These are phyloP conservation scores for Aureobasidium uvarum DNA, from an alignment of 2,329 filamentous ascomycete genomes.

Conservation along the genomic window DNA sequence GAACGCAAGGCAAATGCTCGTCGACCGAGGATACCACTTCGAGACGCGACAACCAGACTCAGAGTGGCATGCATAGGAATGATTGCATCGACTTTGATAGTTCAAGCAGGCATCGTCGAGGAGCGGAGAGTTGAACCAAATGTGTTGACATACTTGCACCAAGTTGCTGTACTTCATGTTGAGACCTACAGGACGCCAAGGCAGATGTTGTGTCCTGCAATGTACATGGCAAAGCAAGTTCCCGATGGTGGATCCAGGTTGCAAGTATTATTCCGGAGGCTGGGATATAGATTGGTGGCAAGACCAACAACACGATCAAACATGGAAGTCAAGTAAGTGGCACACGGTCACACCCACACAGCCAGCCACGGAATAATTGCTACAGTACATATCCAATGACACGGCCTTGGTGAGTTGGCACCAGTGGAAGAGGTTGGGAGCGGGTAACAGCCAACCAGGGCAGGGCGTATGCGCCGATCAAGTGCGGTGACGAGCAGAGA, in stretches of 20 bases:
- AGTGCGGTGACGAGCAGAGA: conserved; percentile 21
- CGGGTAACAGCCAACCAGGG: neutral
- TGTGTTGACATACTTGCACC: neutral
- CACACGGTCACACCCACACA: conserved; percentile 9
- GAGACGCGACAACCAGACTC: neutral
- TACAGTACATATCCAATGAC: neutral
- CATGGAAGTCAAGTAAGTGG: neutral
- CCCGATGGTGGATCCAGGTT: neutral
- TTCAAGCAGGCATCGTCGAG: neutral
- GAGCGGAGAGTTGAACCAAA: neutral
- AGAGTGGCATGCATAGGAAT: neutral
- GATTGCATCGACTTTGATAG: too few species aligned
- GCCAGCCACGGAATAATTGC: conserved; percentile 1
- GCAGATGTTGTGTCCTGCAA: neutral
- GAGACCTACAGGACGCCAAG: neutral
- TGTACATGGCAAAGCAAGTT: neutral
- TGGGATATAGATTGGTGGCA: conserved; percentile 17
- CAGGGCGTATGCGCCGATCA: neutral
- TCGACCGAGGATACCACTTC: neutral
- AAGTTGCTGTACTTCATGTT: neutral
- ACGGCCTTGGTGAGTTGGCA: conserved; percentile 16
- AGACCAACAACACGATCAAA: neutral
- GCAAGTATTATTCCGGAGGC: conserved; percentile 8
- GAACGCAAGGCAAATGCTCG: neutral
- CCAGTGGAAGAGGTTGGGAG: conserved; percentile 19